Conservation (phyloP, 2,329 filamentous ascomycete species). For the Fusarium nanum region DNA sequence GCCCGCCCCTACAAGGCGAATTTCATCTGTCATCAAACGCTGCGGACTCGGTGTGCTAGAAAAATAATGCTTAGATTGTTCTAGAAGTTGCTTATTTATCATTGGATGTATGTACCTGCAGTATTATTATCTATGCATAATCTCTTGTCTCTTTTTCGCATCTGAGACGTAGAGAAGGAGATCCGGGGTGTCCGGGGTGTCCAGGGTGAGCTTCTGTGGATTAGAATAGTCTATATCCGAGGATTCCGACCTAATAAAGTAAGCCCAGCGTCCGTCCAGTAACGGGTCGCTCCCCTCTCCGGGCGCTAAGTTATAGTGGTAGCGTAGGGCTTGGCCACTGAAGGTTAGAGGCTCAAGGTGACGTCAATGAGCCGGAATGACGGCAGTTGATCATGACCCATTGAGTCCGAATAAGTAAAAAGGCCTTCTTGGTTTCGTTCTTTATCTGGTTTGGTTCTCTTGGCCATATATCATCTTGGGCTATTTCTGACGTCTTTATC, state of each 20-base stretch:
- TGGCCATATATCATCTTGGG: constrained; percentile 19
- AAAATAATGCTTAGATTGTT: constrained; percentile 8
- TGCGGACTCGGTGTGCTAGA: not conserved
- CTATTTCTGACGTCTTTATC: constrained; percentile 34
- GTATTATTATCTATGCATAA: constrained; percentile 13
- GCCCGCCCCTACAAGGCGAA: constrained; percentile 1
- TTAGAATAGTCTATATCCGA: constrained; percentile 12
- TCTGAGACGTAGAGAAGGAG: not conserved
- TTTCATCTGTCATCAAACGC: constrained; percentile 12
- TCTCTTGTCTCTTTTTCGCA: not conserved
- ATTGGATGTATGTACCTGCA: not conserved
- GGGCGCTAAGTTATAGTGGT: constrained; percentile 26
- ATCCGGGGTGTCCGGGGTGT: not conserved
- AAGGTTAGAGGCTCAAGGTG: constrained; percentile 7
- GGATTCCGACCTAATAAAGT: constrained; percentile 14
- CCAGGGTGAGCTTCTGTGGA: not conserved
- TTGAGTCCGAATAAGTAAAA: constrained; percentile 12
- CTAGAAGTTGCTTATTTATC: constrained; percentile 18
- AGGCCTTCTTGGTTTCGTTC: constrained; percentile 15
- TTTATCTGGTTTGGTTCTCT: constrained; percentile 13
- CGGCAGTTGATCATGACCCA: constrained; percentile 36
- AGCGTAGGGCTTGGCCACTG: constrained; percentile 16
- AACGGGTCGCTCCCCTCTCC: not conserved
- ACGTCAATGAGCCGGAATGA: constrained; percentile 39
- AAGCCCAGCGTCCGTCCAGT: not conserved